A percentile compares a stretch with the other conserved stretches of the same genome.
phyloP scores from a whole-genome alignment of 257 asterid genomes.

The Fraxinus pennsylvanica region DNA sequence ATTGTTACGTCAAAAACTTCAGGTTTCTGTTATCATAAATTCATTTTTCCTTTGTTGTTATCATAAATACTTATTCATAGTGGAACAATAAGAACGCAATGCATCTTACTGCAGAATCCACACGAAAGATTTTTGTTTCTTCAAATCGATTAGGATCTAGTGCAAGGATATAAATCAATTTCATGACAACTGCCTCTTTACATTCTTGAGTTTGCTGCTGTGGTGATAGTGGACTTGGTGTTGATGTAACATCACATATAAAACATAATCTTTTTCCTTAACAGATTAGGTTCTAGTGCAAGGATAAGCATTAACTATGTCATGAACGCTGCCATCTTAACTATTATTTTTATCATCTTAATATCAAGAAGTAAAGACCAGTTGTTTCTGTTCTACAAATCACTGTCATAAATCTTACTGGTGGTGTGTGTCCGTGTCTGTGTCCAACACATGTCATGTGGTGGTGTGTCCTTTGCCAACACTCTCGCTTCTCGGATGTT shows the following conservation, averaged over 20 bases:
- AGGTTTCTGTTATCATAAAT: conserved; percentile 47
- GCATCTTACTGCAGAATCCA: background rate
- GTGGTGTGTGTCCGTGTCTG: too few species aligned
- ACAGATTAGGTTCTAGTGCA: background rate
- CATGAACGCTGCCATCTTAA: background rate
- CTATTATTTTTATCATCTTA: background rate
- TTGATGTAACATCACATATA: background rate
- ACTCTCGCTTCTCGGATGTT: too few species aligned
- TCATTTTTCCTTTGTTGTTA: background rate
- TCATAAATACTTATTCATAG: conserved; percentile 17
- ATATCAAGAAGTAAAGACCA: background rate
- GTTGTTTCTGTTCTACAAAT: background rate
- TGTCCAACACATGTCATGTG: too few species aligned
- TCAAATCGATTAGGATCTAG: background rate
- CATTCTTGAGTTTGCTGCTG: background rate
- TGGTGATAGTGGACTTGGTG: background rate
- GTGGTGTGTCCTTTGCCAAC: too few species aligned
- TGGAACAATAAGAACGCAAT: background rate
- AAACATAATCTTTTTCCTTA: background rate
- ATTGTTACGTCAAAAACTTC: conserved; percentile 74
- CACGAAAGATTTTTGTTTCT: background rate
- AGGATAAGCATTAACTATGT: background rate
- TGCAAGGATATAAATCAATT: background rate
- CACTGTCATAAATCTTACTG: too few species aligned
- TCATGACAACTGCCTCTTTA: background rate